Base-by-base conservation (phyloP, 2,329 filamentous ascomycete species). In the Pyrenophora tritici-repentis region DNA sequence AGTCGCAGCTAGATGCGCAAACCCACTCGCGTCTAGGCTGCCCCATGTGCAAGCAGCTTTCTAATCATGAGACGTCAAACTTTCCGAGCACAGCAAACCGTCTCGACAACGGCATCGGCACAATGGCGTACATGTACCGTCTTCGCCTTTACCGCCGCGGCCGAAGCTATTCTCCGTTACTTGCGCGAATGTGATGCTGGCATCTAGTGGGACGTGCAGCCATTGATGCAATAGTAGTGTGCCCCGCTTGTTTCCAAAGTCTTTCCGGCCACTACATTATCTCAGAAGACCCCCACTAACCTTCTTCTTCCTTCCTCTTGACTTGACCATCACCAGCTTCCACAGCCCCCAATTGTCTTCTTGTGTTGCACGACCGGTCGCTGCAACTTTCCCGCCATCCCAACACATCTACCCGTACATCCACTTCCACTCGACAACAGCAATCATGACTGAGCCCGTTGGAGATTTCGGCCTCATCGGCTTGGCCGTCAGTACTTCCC, bases 391-490 rank as follows among this genome's bases (percentile, higher is more conserved):
- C 18, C 18, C 18, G 18, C 18, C 18, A 61, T 64, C 62, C 65
- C 62, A 56, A 65, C 59, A 65, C 45, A 42, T 29, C 37, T 35
- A 39, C 35, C 32, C 24, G 46, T 34, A 47, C 54, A 57, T 38
- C 44, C 34, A 16, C 31, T 5, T 22, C 20, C 16, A 31, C 42
- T 42, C 38, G 24, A 39, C 53, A 61, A 53, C 51, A 60, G 51
- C 57, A 62, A 70, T 47, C 56, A 73, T 73, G 70, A 60, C 71
- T 68, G 68, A 75, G 74, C 51, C 71, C 45, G 71, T 73, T 56
- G 78, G 78, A 71, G 79, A 81, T 72, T 62, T 79, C 71, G 78
- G 79, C 73, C 76, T 81, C 70, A 81, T 81, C 67, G 79, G 79
- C 71, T 72, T 81, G 62, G 78, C 78, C 62, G 72, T 75, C 65